Conservation (phyloP, 768 basidiomycete genomes). For the Lentinus tigrinus region DNA sequence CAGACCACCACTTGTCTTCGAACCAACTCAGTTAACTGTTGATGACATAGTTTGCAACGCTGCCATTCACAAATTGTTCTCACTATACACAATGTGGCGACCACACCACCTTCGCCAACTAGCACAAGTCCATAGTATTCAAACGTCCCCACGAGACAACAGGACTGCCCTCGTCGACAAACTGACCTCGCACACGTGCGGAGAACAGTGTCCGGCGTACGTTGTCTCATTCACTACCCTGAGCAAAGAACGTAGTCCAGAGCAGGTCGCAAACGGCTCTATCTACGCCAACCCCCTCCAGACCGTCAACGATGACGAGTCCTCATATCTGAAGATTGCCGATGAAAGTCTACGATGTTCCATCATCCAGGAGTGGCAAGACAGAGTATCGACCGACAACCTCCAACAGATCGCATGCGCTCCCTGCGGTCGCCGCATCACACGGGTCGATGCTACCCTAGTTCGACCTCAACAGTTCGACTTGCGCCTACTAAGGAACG, state of each 20-base stretch:
- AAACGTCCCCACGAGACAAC: too few species aligned
- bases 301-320: not conserved
- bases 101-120: too few species aligned
- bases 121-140: too few species aligned
- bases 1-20: too few species aligned
- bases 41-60: too few species aligned
- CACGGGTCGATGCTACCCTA: not conserved
- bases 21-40: too few species aligned
- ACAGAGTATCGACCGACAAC: not conserved
- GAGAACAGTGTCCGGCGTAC: too few species aligned
- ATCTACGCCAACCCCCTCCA: not conserved
- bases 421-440: not conserved
- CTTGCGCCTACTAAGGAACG: not conserved
- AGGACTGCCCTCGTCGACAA: too few species aligned
- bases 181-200: too few species aligned
- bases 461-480: not conserved
- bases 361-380: not conserved
- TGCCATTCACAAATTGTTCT: too few species aligned
- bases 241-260: not conserved
- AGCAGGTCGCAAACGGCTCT: not conserved
- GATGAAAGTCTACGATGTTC: not conserved
- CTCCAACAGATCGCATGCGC: not conserved
- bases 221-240: too few species aligned
- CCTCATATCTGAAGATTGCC: not conserved
- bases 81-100: too few species aligned